Conservation (phyloP, 352 stramenopile genomes). For the Phytophthora aleatoria region DNA sequence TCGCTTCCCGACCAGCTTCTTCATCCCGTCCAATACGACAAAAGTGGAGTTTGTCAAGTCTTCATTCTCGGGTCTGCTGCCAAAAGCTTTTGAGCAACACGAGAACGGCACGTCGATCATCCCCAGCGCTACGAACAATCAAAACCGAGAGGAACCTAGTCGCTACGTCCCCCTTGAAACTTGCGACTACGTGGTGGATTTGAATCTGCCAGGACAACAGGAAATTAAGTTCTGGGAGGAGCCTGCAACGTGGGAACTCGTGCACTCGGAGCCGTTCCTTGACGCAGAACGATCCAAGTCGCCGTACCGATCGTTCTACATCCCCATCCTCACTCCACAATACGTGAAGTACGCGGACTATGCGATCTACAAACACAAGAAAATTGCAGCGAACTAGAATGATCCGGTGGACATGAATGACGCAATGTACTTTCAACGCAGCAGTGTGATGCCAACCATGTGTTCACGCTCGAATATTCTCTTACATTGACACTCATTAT, state of each 20-base stretch:
- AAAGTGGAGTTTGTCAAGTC: constrained; percentile 92
- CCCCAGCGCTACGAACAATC: constrained; percentile 92
- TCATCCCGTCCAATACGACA: constrained; percentile 87
- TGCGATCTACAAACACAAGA: constrained; percentile 67
- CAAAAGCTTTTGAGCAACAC: constrained; percentile 90
- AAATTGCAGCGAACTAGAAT: not conserved
- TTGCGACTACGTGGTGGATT: constrained; percentile 93
- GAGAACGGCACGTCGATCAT: constrained; percentile 65
- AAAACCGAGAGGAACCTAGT: constrained; percentile 91
- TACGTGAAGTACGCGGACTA: constrained; percentile 67
- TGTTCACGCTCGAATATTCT: not conserved
- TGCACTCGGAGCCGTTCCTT: constrained; percentile 64
- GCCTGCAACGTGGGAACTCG: constrained; percentile 50
- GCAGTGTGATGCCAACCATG: too few relatives aligned
- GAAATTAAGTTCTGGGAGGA: constrained; percentile 75
- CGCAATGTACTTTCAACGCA: too few relatives aligned
- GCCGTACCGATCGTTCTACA: constrained; percentile 78
- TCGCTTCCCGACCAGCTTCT: constrained; percentile 96
- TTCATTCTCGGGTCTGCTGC: constrained; percentile 93
- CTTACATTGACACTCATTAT: constrained; percentile 27
- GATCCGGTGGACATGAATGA: too few relatives aligned
- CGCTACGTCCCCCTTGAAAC: constrained; percentile 78
- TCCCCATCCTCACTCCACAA: constrained; percentile 63
- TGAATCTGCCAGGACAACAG: constrained; percentile 64
- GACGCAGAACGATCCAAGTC: constrained; percentile 65